These are phyloP conservation scores for Akanthomyces muscarius DNA, from an alignment of 2,329 filamentous ascomycete genomes.

Conservation along the genomic window DNA sequence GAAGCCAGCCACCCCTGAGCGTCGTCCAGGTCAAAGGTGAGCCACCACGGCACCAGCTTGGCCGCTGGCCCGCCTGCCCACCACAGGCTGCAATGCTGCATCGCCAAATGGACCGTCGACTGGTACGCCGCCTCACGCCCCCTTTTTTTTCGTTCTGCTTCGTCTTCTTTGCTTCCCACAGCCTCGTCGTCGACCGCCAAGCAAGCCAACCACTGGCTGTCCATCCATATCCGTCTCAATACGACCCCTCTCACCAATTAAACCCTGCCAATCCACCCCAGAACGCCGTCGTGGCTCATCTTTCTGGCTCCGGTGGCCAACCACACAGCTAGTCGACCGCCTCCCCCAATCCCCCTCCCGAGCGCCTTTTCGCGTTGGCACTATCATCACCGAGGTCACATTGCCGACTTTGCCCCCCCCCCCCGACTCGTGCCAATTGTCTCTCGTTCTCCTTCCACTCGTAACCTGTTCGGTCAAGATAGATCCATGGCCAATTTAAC, in stretches of 20 bases:
- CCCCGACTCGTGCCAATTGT: neutral
- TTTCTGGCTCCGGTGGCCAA: neutral
- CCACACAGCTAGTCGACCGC: neutral
- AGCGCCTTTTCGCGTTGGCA: conserved; percentile 13
- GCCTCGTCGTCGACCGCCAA: neutral
- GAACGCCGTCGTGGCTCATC: neutral
- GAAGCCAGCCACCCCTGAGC: neutral
- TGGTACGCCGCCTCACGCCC: neutral
- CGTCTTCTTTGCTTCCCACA: neutral
- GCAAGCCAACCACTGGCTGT: neutral
- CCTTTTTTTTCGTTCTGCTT: neutral
- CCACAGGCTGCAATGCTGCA: neutral
- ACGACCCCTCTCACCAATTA: conserved; percentile 8
- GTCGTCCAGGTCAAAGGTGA: neutral
- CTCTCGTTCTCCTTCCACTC: neutral
- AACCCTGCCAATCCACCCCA: neutral
- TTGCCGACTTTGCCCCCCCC: conserved; percentile 11
- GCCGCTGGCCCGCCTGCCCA: neutral
- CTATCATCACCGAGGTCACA: conserved; percentile 13
- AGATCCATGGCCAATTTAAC: conserved; percentile 17
- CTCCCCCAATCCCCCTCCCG: neutral
- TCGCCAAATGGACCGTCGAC: neutral
- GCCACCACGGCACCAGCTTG: neutral
- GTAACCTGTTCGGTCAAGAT: neutral
- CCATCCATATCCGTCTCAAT: neutral